phyloP scores from a whole-genome alignment of 148 eudicot genomes.

The Vaccinium myrtillus region DNA sequence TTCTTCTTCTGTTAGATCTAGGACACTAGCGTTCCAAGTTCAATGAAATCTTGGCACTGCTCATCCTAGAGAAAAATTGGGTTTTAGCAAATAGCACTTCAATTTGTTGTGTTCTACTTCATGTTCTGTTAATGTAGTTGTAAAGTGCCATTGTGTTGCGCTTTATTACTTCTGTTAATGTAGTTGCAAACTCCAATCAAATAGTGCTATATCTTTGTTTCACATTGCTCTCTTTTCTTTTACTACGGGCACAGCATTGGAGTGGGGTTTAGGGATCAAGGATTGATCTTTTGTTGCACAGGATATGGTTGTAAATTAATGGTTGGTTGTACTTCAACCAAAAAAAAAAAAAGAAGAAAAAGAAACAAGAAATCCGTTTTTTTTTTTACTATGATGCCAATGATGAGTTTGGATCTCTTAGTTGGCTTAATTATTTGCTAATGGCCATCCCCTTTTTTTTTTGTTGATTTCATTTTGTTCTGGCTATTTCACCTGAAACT shows the following conservation, averaged over 20 bases:
- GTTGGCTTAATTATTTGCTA: too few relatives aligned
- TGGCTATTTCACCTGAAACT: neutral
- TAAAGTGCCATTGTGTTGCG: neutral
- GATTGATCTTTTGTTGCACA: neutral
- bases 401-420: neutral
- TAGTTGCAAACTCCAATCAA: neutral
- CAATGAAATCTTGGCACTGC: neutral
- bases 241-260: neutral
- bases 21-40: neutral
- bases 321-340: neutral
- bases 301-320: neutral
- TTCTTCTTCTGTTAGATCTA: neutral
- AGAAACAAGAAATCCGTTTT: neutral
- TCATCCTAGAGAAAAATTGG: neutral
- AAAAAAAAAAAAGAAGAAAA: too few relatives aligned
- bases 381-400: neutral
- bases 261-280: neutral
- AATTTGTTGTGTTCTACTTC: neutral
- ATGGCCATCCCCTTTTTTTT: too few relatives aligned
- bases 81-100: neutral
- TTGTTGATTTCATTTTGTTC: neutral
- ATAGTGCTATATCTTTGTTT: neutral
- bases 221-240: neutral
- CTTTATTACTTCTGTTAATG: neutral
- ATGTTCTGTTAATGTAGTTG: neutral